Evolutionary conservation across 345 rosid species (phyloP).

Genomic region (Arabidopsis suecica): DNA sequence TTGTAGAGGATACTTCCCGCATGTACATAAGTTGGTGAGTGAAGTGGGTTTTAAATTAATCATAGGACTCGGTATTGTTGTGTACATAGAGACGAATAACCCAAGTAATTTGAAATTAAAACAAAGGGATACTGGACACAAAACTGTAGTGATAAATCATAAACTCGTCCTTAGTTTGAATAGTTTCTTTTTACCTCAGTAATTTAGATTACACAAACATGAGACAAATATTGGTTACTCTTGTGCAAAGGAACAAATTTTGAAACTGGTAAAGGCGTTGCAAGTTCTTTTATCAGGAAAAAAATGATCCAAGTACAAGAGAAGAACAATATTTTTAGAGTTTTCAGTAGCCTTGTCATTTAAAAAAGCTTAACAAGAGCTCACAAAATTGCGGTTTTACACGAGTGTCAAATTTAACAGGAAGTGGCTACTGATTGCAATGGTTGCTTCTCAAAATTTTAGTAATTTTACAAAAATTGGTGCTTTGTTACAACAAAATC

Average conservation of each 20-base stretch:
- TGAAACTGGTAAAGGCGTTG: neutral
- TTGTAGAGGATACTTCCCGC: constrained; percentile 33
- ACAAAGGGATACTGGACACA: constrained; percentile 9
- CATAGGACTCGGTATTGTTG: constrained; percentile 17
- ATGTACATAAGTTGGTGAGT: constrained; percentile 33
- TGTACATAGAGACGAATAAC: constrained; percentile 9
- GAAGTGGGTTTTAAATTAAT: neutral
- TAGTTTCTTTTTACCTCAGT: neutral
- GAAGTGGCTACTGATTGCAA: neutral
- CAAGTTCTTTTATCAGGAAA: neutral
- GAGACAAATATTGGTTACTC: neutral
- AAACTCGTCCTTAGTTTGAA: no score
- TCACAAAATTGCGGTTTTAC: constrained; percentile 8
- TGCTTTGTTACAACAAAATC: constrained; percentile 28
- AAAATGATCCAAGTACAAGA: neutral
- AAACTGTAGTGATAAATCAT: neutral
- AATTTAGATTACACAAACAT: neutral
- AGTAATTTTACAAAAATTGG: constrained; percentile 26
- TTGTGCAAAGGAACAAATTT: neutral
- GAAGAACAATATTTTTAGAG: neutral
- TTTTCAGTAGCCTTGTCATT: neutral
- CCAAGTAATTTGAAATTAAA: neutral
- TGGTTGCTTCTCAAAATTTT: constrained; percentile 24
- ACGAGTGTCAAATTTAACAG: neutral
- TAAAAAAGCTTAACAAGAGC: neutral